Percentiles rank a stretch among this genome's conserved stretches.
Evolutionary conservation across 208 protist genomes (phyloP).

Genomic region (Leptomonas pyrrhocoris): DNA sequence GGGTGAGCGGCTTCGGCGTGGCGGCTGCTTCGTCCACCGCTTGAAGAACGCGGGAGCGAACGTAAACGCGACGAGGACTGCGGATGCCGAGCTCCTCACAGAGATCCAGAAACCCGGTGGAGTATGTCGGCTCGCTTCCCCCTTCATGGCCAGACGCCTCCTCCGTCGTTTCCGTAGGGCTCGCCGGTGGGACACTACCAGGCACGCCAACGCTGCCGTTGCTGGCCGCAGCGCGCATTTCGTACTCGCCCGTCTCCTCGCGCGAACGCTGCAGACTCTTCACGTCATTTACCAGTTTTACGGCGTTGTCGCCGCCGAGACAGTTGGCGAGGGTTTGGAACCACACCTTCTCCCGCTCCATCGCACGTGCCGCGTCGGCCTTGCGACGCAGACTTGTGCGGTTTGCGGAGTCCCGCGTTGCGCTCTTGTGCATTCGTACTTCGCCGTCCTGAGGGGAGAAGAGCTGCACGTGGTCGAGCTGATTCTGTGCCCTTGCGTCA

Average conservation of each 20-base stretch:
- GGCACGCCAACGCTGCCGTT: background rate
- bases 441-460: background rate
- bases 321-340: slow-evolving; percentile 16
- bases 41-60: slow-evolving; percentile 29
- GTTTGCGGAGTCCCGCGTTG: slow-evolving; percentile 1
- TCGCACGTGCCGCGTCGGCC: slow-evolving; percentile 15
- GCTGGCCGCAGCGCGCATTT: background rate
- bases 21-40: slow-evolving; percentile 24
- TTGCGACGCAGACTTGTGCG: slow-evolving; percentile 19
- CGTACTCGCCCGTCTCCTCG: slow-evolving; percentile 12
- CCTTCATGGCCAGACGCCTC: background rate
- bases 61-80: slow-evolving; percentile 48
- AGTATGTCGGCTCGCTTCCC: background rate
- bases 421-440: background rate
- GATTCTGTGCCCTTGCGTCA: background rate
- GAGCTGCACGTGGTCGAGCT: background rate
- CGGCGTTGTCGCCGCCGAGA: slow-evolving; percentile 24
- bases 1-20: slow-evolving; percentile 10
- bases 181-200: background rate
- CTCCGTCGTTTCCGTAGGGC: background rate
- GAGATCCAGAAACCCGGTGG: slow-evolving; percentile 16
- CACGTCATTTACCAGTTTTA: slow-evolving; percentile 26
- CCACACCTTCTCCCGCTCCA: slow-evolving; percentile 25
- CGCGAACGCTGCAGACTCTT: slow-evolving; percentile 29
- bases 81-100: slow-evolving; percentile 43